Evolutionary conservation across 225 moss, liverwort and hornwort genomes (phyloP).

Genomic region (Rhytidiadelphus loreus): DNA sequence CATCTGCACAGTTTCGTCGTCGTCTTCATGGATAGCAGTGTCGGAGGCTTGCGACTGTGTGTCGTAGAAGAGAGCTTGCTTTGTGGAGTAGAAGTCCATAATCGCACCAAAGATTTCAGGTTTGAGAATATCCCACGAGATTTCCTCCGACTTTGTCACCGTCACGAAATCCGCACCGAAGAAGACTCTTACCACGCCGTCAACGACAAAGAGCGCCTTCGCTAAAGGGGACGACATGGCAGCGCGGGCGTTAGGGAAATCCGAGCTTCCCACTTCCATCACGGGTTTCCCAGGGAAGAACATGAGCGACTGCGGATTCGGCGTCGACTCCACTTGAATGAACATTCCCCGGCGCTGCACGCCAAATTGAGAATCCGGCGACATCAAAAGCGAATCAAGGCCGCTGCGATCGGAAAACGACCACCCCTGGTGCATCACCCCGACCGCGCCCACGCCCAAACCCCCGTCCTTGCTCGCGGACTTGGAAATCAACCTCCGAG

Average conservation of each 20-base stretch:
- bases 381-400: not conserved
- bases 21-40: slow-evolving; percentile 86
- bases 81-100: slow-evolving; percentile 90
- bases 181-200: slow-evolving; percentile 80
- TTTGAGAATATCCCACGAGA: slow-evolving; percentile 75
- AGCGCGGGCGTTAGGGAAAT: slow-evolving; percentile 82
- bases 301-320: slow-evolving; percentile 94
- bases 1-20: slow-evolving; percentile 91
- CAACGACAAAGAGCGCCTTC: slow-evolving; percentile 70
- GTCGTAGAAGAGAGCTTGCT: slow-evolving; percentile 74
- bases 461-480: slow-evolving; percentile 22
- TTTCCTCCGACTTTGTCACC: slow-evolving; percentile 76
- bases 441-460: slow-evolving; percentile 10
- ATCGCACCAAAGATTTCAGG: slow-evolving; percentile 89
- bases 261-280: slow-evolving; percentile 95
- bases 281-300: slow-evolving; percentile 84
- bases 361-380: not conserved
- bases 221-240: slow-evolving; percentile 92
- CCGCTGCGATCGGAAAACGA: not conserved
- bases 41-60: slow-evolving; percentile 65
- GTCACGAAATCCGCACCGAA: slow-evolving; percentile 89
- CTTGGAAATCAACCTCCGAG: slow-evolving; percentile 28
- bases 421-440: slow-evolving; percentile 45
- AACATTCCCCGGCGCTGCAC: slow-evolving; percentile 75
- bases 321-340: slow-evolving; percentile 86